Conservation (phyloP, 208 protist genomes). For the Blechomonas ayalai region DNA sequence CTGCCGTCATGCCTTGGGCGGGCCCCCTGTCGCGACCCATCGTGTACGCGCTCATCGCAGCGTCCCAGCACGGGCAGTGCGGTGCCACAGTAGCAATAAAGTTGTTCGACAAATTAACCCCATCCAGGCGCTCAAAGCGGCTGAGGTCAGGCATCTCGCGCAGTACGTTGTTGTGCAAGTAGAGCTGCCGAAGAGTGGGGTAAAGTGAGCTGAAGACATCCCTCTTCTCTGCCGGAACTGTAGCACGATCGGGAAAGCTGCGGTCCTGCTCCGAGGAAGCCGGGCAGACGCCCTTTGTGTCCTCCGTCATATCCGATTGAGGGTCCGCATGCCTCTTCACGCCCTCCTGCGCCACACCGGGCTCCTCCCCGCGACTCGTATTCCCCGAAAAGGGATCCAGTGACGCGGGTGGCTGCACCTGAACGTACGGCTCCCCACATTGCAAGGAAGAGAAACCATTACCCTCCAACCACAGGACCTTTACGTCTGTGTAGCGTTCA, state of each 20-base stretch:
- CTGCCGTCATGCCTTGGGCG: no score
- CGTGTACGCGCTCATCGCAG: slow-evolving; percentile 5
- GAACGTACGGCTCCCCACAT: slow-evolving; percentile 40
- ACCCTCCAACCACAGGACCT: slow-evolving; percentile 91
- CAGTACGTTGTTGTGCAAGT: slow-evolving; percentile 92
- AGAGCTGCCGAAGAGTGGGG: slow-evolving; percentile 84
- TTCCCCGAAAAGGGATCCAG: slow-evolving; percentile 17
- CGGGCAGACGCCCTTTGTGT: not conserved
- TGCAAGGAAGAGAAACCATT: slow-evolving; percentile 72
- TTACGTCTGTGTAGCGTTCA: slow-evolving; percentile 80
- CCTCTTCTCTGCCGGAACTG: slow-evolving; percentile 14
- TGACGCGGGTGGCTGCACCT: slow-evolving; percentile 21
- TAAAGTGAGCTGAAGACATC: slow-evolving; percentile 82
- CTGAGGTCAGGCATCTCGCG: slow-evolving; percentile 79
- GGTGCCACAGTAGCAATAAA: slow-evolving; percentile 58
- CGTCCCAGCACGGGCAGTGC: slow-evolving; percentile 39
- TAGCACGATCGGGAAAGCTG: slow-evolving; percentile 9
- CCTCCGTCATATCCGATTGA: not conserved
- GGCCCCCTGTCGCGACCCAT: no score
- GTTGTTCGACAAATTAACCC: slow-evolving; percentile 90
- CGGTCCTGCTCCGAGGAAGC: no score
- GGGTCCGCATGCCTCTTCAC: not conserved
- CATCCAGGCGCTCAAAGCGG: slow-evolving; percentile 71
- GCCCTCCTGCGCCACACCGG: slow-evolving; percentile 5
- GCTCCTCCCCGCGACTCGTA: not conserved